phyloP scores from a whole-genome alignment of 305 asterid species.

The Fraxinus nigra region DNA sequence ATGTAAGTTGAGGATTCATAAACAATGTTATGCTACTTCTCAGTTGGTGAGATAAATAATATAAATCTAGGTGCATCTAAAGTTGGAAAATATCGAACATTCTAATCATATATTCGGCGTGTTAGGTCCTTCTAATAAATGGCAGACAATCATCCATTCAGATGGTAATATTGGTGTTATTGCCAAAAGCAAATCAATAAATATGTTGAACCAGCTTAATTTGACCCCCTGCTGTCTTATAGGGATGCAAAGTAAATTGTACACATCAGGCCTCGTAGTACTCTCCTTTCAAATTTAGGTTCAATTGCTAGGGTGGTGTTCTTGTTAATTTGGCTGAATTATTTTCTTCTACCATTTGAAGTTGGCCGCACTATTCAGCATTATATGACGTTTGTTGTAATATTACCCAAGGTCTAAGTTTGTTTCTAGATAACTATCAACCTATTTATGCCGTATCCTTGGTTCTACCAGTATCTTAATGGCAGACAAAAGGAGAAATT shows the following conservation, averaged over 20 bases:
- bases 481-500: not conserved
- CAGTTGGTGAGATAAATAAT: not conserved
- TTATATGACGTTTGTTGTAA: not conserved
- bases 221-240: not conserved
- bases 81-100: not conserved
- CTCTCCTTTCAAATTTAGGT: conserved; percentile 1
- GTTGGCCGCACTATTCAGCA: not conserved
- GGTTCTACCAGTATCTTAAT: not conserved
- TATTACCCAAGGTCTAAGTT: not conserved
- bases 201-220: not conserved
- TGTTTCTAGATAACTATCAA: not conserved
- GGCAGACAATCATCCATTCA: not conserved
- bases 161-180: not conserved
- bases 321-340: not conserved
- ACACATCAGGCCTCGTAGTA: not conserved
- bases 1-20: not conserved
- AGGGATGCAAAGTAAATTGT: not conserved
- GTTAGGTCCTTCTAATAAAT: not conserved
- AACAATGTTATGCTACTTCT: not conserved
- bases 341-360: not conserved
- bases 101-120: not conserved
- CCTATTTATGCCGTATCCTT: conserved; percentile 12
- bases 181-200: not conserved
- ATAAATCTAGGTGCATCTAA: not conserved
- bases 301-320: not conserved